Percentiles rank a stretch among this genome's conserved stretches.
Evolutionary conservation across 176 grass and related monocot genomes (phyloP).

Genomic region (Urochloa ruziziensis): DNA sequence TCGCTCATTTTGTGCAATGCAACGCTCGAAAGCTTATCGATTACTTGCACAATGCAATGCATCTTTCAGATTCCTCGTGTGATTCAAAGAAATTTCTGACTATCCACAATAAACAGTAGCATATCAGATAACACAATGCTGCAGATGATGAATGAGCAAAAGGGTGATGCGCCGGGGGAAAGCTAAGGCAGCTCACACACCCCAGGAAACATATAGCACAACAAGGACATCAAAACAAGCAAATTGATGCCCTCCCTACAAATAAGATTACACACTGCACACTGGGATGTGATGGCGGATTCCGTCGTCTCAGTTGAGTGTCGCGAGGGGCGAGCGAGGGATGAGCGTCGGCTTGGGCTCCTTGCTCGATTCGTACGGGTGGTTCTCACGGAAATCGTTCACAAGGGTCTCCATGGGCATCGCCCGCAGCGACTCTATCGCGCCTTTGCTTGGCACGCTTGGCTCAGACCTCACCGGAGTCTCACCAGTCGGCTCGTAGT

Average conservation of each 20-base stretch:
- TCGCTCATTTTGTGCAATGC: background rate
- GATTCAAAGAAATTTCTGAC: background rate
- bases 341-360: constrained; percentile 66
- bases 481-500: constrained; percentile 78
- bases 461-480: constrained; percentile 69
- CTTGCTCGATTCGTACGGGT: constrained; percentile 75
- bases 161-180: constrained; percentile 1
- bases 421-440: constrained; percentile 79
- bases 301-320: constrained; percentile 53
- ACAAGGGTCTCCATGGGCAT: constrained; percentile 80
- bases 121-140: constrained; percentile 17
- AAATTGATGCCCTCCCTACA: constrained; percentile 1
- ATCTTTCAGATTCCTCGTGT: background rate
- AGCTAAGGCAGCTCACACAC: constrained; percentile 51
- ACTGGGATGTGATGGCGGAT: background rate
- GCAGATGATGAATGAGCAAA: constrained; percentile 7
- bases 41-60: background rate
- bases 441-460: constrained; percentile 68
- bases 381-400: constrained; percentile 84
- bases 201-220: constrained; percentile 18
- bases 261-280: constrained; percentile 57
- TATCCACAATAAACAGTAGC: background rate
- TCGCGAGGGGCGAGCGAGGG: constrained; percentile 79
- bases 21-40: background rate
- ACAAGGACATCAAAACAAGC: constrained; percentile 32